Conservation (phyloP, 2,329 filamentous ascomycete genomes). For the Colletotrichum kahawae region DNA sequence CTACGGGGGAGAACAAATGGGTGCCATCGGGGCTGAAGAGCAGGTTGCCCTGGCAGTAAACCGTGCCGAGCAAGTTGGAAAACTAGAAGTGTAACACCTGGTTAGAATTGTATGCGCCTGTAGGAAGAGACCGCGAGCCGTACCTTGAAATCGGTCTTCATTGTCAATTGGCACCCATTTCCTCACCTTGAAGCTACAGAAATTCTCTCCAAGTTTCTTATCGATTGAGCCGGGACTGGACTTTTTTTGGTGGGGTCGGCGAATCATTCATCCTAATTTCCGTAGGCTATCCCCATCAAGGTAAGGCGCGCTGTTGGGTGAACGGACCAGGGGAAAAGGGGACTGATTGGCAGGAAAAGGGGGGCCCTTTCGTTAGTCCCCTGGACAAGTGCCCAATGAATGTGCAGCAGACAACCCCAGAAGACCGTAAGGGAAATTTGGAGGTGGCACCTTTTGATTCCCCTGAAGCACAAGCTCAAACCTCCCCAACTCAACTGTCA, state of each 20-base stretch:
- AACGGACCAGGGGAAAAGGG: conserved; percentile 15
- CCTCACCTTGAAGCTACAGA: conserved; percentile 11
- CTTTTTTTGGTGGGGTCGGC: conserved; percentile 35
- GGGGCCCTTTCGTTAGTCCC: conserved; percentile 23
- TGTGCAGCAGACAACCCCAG: conserved; percentile 16
- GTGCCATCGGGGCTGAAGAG: conserved; percentile 96
- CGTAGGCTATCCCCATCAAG: neutral
- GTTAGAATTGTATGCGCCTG: neutral
- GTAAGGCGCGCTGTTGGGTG: neutral
- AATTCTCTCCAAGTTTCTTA: conserved; percentile 30
- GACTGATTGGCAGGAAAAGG: conserved; percentile 25
- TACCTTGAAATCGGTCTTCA: conserved; percentile 99
- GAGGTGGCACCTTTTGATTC: conserved; percentile 26
- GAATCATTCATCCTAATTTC: conserved; percentile 37
- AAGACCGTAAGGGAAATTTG: conserved; percentile 24
- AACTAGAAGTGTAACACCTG: conserved; percentile 65
- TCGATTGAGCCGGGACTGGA: conserved; percentile 33
- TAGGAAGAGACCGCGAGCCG: conserved; percentile 17
- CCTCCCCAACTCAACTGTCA: conserved; percentile 21
- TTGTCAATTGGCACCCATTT: conserved; percentile 56
- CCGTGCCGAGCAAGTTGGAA: conserved; percentile 96
- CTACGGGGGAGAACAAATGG: conserved; percentile 93
- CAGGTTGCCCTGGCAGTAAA: conserved; percentile 97
- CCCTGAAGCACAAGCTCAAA: conserved; percentile 28
- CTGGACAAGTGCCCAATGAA: conserved; percentile 18